Base-by-base conservation (phyloP, 108 stramenopile genomes). In the Cyclostephanos tholiformis region DNA sequence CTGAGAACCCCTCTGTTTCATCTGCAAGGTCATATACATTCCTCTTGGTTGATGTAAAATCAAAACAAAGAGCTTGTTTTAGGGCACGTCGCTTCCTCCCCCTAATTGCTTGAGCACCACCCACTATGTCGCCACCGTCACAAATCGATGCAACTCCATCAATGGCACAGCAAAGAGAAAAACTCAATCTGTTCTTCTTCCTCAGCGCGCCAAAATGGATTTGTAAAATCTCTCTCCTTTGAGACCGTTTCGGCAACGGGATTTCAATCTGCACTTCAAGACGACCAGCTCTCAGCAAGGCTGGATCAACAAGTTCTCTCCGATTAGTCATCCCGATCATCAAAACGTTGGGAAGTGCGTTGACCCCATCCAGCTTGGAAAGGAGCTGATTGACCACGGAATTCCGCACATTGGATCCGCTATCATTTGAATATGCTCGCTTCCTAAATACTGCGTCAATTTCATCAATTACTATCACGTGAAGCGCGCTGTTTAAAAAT, bases 301-400 rank as follows among this genome's bases (percentile, higher is more conserved):
- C 95, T 26, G 84, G 84, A 58, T 95, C 95, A 30, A 95, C 57
- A 16, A 95, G 67, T 52, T 95, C 94, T 53, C 75, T 62, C 63
- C 93, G 74, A 72, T 94, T 94, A 11, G 93, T 94, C 90, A 92
- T 91, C 16, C 91, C 94, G 72, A 95, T 88, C 52, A 95, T 43
- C 17, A 95, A 78, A 27, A 92, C 74, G 64, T 95, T 95, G 50
- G 82, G 85, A 53, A 92, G 83, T 19, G 88, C 74, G 58, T 91
- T 76, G 41, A 95, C 85, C 11, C 94, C 94, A 84, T 95, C 94
- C n/a, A 95, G 65, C 69, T 91, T 92, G 19, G 89, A 77, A 22
- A 95, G 67, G 20, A 95, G 79, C 67, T 95, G 94, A 74, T 95
- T 95, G 48, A 92, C 91, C 14, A 86, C 88, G 10, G 85, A 86